A percentile compares a stretch with the other conserved stretches of the same genome.
phyloP scores from a whole-genome alignment of 352 stramenopile genomes.

The Phytophthora citrophthora region DNA sequence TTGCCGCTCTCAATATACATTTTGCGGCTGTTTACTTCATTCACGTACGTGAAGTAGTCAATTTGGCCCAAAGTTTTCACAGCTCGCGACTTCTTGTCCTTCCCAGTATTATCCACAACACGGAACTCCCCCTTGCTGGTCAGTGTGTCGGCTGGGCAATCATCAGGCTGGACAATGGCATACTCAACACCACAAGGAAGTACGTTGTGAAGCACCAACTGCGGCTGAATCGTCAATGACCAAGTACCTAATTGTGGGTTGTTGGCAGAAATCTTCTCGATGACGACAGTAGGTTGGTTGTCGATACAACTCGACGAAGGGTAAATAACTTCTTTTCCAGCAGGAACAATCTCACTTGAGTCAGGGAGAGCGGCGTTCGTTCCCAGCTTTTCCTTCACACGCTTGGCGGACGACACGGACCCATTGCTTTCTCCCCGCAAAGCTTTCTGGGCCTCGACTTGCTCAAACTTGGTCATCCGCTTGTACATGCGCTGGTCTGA shows the following conservation, averaged over 20 bases:
- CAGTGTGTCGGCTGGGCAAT: slow-evolving; percentile 70
- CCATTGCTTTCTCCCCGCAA: slow-evolving; percentile 52
- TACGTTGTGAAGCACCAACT: slow-evolving; percentile 84
- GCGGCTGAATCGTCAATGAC: slow-evolving; percentile 83
- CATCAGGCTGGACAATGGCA: slow-evolving; percentile 74
- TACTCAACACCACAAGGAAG: slow-evolving; percentile 87
- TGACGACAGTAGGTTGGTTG: slow-evolving; percentile 79
- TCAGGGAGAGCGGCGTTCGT: slow-evolving; percentile 65
- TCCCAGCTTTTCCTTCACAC: slow-evolving; percentile 73
- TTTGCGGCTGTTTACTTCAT: slow-evolving; percentile 79
- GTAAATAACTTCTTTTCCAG: slow-evolving; percentile 75
- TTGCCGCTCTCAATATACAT: slow-evolving; percentile 84
- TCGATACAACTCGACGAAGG: slow-evolving; percentile 78
- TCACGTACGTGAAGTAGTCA: slow-evolving; percentile 80
- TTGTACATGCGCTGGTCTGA: slow-evolving; percentile 81
- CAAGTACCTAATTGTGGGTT: slow-evolving; percentile 61
- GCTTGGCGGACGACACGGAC: slow-evolving; percentile 55
- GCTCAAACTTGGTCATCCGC: slow-evolving; percentile 73
- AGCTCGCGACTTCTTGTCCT: slow-evolving; percentile 50
- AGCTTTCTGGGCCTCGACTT: slow-evolving; percentile 67
- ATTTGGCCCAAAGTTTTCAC: slow-evolving; percentile 56
- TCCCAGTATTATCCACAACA: slow-evolving; percentile 35
- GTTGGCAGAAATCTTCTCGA: slow-evolving; percentile 80
- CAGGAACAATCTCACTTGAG: slow-evolving; percentile 42
- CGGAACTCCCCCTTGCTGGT: slow-evolving; percentile 68